Evolutionary conservation across 768 basidiomycete genomes (phyloP).

Genomic region (Leccinum aurantiacum): DNA sequence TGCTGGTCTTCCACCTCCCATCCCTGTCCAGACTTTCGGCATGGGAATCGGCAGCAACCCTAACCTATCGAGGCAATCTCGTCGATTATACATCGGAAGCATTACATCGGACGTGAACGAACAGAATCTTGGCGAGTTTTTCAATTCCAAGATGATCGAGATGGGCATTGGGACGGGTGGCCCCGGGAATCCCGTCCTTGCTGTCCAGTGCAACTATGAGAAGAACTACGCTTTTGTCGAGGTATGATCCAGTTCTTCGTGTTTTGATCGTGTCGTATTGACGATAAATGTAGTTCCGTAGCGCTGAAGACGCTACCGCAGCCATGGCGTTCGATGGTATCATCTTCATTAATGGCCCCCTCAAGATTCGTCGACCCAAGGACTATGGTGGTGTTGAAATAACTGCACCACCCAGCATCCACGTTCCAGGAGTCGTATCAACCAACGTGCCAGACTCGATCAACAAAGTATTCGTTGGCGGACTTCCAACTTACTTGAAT

Average conservation of each 20-base stretch:
- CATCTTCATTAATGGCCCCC: conserved; percentile 91
- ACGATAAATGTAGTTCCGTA: conserved; percentile 76
- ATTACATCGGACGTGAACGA: conserved; percentile 95
- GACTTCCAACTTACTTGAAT: conserved; percentile 91
- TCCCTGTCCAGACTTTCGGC: conserved; percentile 81
- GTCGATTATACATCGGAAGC: conserved; percentile 94
- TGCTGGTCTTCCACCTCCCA: conserved; percentile 77
- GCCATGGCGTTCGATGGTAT: conserved; percentile 98
- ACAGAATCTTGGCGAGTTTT: conserved; percentile 87
- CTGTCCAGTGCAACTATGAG: conserved; percentile 96
- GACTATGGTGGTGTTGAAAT: conserved; percentile 87
- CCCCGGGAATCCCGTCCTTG: conserved; percentile 87
- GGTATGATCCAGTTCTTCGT: conserved; percentile 45
- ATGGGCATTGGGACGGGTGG: conserved; percentile 83
- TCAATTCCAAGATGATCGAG: conserved; percentile 95
- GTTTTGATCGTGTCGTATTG: conserved; percentile 6
- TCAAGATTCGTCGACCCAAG: conserved; percentile 97
- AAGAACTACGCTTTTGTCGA: conserved; percentile 99
- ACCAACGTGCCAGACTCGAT: conserved; percentile 96
- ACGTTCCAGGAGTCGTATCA: conserved; percentile 94
- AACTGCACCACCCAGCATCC: conserved; percentile 59
- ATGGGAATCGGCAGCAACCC: conserved; percentile 87
- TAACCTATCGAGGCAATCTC: conserved; percentile 89
- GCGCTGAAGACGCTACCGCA: conserved; percentile 92
- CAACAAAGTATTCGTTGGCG: conserved; percentile 98